phyloP scores from a whole-genome alignment of 2,329 filamentous ascomycete species.

The Penicillium corylophilum region DNA sequence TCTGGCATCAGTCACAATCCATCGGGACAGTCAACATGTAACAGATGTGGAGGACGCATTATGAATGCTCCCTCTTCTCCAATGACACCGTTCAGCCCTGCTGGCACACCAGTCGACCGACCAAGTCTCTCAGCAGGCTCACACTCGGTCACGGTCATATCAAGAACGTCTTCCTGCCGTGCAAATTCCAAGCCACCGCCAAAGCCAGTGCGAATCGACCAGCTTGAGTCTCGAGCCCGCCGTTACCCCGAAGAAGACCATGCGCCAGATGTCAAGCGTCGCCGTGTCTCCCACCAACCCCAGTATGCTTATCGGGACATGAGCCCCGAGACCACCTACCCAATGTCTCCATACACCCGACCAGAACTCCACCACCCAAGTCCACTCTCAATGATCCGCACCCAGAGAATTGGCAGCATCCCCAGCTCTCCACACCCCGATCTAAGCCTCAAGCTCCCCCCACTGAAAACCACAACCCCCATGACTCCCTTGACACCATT shows the following conservation, averaged over 20 bases:
- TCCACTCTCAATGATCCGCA: conserved; percentile 54
- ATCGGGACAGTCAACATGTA: conserved; percentile 40
- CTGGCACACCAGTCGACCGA: conserved; percentile 7
- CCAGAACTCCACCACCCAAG: conserved; percentile 35
- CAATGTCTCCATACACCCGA: conserved; percentile 45
- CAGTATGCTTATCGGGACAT: conserved; percentile 39
- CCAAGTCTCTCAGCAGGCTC: conserved; percentile 33
- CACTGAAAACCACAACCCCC: conserved; percentile 47
- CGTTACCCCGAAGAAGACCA: conserved; percentile 32
- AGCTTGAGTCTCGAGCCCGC: conserved; percentile 24
- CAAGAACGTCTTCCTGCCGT: conserved; percentile 24
- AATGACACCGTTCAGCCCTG: conserved; percentile 41
- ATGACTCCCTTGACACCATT: conserved; percentile 29
- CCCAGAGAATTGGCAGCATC: conserved; percentile 43
- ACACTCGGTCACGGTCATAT: conserved; percentile 25
- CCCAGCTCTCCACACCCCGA: conserved; percentile 42
- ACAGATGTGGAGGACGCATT: conserved; percentile 47
- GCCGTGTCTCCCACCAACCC: conserved; percentile 53
- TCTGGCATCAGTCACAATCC: conserved; percentile 39
- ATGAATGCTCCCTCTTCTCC: conserved; percentile 48
- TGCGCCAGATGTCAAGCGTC: conserved; percentile 61
- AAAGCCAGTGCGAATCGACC: conserved; percentile 28
- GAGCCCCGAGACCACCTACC: conserved; percentile 42
- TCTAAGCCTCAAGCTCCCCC: conserved; percentile 53
- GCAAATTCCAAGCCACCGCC: conserved; percentile 23